Conservation (phyloP, 129 eudicot species). For the Helichrysum umbraculigerum region DNA sequence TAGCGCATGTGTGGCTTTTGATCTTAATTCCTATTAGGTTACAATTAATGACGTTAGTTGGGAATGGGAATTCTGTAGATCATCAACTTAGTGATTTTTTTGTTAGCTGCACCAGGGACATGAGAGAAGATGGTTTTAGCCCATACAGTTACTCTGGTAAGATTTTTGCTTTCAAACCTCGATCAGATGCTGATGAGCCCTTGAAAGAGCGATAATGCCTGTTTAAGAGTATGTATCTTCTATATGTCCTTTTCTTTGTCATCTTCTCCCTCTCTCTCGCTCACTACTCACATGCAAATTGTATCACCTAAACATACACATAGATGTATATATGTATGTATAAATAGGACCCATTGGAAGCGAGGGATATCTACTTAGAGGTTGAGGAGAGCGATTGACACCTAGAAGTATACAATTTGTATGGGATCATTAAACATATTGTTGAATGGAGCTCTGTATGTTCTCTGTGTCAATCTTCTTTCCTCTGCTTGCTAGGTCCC, state of each 20-base stretch:
- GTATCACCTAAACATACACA: not conserved
- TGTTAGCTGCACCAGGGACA: conserved; percentile 39
- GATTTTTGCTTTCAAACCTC: too few relatives aligned
- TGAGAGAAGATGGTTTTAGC: conserved; percentile 37
- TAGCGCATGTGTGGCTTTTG: conserved; percentile 11
- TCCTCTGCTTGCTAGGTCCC: conserved; percentile 1
- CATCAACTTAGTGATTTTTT: conserved; percentile 16
- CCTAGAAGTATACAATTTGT: conserved; percentile 21
- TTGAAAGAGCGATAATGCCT: conserved; percentile 47
- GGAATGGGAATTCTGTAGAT: conserved; percentile 5
- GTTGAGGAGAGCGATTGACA: conserved; percentile 14
- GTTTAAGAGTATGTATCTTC: conserved; percentile 42
- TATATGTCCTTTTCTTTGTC: not conserved
- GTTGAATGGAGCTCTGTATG: conserved; percentile 10
- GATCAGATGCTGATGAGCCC: conserved; percentile 29
- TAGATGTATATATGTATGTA: conserved; percentile 10
- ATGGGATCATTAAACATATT: conserved; percentile 9
- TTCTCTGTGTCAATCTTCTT: conserved; percentile 8
- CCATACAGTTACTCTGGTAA: conserved; percentile 35
- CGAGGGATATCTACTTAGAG: conserved; percentile 12
- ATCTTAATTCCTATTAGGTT: conserved; percentile 22
- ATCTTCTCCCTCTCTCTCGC: too few relatives aligned
- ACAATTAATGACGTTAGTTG: conserved; percentile 3
- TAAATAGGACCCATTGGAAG: conserved; percentile 3
- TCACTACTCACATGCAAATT: conserved; percentile 1